Evolutionary conservation across 148 eudicot species (phyloP).

Genomic region (Spergularia bocconei): DNA sequence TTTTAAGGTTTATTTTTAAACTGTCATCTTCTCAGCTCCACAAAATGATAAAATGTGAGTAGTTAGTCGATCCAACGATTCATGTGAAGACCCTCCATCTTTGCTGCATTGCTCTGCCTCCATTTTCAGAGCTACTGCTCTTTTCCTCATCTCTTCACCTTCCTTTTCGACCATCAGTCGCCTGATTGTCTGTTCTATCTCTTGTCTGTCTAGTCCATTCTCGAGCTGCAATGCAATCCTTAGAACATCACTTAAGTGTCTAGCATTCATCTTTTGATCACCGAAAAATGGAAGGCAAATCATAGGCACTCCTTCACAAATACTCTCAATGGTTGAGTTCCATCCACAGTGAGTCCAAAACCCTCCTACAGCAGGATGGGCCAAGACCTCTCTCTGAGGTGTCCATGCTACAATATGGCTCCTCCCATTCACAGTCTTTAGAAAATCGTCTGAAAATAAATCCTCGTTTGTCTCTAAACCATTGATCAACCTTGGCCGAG

Average conservation of each 20-base stretch:
- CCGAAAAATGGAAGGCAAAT: constrained; percentile 47
- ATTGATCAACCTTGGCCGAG: constrained; percentile 29
- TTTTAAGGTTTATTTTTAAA: neutral
- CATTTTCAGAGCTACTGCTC: constrained; percentile 30
- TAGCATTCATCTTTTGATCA: constrained; percentile 40
- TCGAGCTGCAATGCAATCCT: constrained; percentile 40
- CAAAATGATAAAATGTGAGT: constrained; percentile 34
- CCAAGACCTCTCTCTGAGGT: constrained; percentile 45
- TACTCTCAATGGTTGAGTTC: constrained; percentile 59
- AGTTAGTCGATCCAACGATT: constrained; percentile 27
- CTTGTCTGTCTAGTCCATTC: constrained; percentile 29
- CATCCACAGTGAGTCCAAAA: constrained; percentile 63
- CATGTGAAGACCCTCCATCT: constrained; percentile 42
- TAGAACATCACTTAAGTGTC: constrained; percentile 41
- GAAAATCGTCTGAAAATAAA: constrained; percentile 14
- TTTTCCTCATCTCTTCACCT: constrained; percentile 31
- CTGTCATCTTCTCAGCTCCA: constrained; percentile 10
- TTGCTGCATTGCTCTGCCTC: constrained; percentile 26
- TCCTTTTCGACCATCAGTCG: constrained; percentile 37
- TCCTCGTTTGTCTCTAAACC: constrained; percentile 21
- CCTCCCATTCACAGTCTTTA: constrained; percentile 26
- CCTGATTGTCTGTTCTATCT: constrained; percentile 33
- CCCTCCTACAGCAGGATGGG: constrained; percentile 51
- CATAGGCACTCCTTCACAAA: constrained; percentile 59
- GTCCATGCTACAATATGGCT: constrained; percentile 46